These are phyloP conservation scores for Melaleuca quinquenervia DNA, from an alignment of 345 rosid species.

Conservation along the genomic window DNA sequence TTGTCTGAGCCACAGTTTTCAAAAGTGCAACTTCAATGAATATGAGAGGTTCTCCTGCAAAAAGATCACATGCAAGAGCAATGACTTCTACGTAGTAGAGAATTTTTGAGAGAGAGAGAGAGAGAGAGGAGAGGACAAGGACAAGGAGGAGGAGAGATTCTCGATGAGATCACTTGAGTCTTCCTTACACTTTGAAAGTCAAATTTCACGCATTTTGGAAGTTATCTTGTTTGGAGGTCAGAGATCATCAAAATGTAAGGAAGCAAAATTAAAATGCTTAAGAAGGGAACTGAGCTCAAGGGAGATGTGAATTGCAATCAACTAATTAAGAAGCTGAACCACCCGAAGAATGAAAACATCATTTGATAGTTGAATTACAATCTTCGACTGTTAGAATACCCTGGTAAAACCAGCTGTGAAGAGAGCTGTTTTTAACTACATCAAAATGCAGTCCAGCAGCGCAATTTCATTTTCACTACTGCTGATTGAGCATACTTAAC, in stretches of 20 bases:
- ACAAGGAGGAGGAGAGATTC: not conserved
- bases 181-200: not conserved
- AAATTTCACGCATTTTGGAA: not conserved
- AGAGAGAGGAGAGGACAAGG: not conserved
- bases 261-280: not conserved
- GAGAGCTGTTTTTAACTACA: not conserved
- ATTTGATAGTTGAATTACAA: not conserved
- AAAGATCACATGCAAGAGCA: not conserved
- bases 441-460: not conserved
- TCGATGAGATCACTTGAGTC: not conserved
- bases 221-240: not conserved
- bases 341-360: not conserved
- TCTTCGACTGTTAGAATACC: not conserved
- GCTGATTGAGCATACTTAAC: not conserved
- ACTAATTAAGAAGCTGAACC: not conserved
- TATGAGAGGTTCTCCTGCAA: conserved; percentile 90
- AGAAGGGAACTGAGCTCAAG: not conserved
- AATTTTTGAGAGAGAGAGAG: not conserved
- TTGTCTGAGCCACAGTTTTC: conserved; percentile 61
- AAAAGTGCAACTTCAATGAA: conserved; percentile 94
- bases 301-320: not conserved
- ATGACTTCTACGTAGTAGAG: not conserved
- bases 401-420: not conserved
- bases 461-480: not conserved
- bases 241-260: not conserved